Evolutionary conservation across 75 land plant species (phyloP), one percentile per base, ranked within the genome.

Genomic region (Selaginella moellendorffii): DNA sequence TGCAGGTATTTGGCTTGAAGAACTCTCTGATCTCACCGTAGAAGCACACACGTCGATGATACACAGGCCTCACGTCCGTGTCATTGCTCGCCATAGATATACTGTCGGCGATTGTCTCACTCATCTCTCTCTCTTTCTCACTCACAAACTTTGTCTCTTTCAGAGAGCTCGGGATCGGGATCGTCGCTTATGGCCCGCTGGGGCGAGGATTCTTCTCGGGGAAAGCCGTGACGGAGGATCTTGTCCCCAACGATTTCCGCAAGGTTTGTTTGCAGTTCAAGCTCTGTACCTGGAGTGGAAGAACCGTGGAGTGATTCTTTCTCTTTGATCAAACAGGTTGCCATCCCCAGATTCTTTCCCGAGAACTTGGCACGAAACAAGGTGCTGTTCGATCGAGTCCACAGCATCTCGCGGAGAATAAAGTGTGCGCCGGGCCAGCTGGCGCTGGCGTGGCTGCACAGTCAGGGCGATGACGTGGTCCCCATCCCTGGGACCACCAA

Each of bases 381-480:
- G 59, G 24, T 56, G 24, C 24, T 56, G 59, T 56, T 21, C n/a
- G 59, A 56, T 56, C 8, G 59, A 21, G 59, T 56, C 17, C 19
- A 2, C n/a, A 19, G 19, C 8, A 56, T 56, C 8, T 56, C 59
- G n/a, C 5, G 59, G 24, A 24, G 24, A 24, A 24, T 25, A 19
- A 56, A 56, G 9, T 56, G 59, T 56, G 24, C 25, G 9, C 19
- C 59, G 5, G 59, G 59, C 8, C 59, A 56, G 59, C 59, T 56
- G 2, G 59, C 59, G 17, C n/a, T 56, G 59, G 8, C 24, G 8
- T 56, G 59, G 59, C 24, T 56, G 8, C 59, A 56, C 24, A 5
- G n/a, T 56, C 19, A 56, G 19, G 59, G 59, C 2, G 59, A 56
- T 56, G 59, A 56, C 24, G 59, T 56, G n/a, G 19, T 56, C 46